These are phyloP conservation scores for Termitomyces sp. DNA, from an alignment of 1,284 basidiomycete species.

Conservation along the genomic window DNA sequence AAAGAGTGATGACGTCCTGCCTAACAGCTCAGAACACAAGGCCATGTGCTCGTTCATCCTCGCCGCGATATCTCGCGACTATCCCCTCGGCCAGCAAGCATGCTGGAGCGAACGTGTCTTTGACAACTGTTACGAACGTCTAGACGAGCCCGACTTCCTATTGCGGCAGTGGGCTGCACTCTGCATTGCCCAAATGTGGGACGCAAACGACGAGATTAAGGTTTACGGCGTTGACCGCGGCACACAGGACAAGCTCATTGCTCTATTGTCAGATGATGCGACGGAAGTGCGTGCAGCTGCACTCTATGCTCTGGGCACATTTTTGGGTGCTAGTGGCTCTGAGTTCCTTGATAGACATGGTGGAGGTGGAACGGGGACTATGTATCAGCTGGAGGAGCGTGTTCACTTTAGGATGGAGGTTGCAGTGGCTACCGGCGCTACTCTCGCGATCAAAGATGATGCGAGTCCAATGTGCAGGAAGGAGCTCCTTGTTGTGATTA, in stretches of 20 bases:
- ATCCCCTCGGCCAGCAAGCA: constrained; percentile 80
- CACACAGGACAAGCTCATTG: constrained; percentile 84
- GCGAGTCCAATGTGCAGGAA: constrained; percentile 96
- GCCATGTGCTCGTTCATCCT: constrained; percentile 99
- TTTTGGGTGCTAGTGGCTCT: constrained; percentile 87
- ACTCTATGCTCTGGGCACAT: constrained; percentile 88
- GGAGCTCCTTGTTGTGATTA: constrained; percentile 88
- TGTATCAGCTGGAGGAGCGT: constrained; percentile 76
- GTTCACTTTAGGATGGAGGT: constrained; percentile 80
- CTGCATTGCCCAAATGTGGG: constrained; percentile 96
- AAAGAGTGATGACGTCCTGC: constrained; percentile 63
- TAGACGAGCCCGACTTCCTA: constrained; percentile 89
- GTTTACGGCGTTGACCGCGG: constrained; percentile 78
- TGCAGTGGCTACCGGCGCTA: constrained; percentile 70
- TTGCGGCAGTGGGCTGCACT: constrained; percentile 92
- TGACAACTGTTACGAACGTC: constrained; percentile 80
- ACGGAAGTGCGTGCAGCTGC: constrained; percentile 92
- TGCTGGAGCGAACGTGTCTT: constrained; percentile 86
- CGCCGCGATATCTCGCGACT: constrained; percentile 88
- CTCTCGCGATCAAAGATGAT: constrained; percentile 84
- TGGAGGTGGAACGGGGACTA: constrained; percentile 83
- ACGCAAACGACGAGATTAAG: constrained; percentile 87
- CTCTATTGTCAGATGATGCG: constrained; percentile 81
- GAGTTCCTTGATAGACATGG: constrained; percentile 61
- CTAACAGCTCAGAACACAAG: constrained; percentile 93